These are phyloP conservation scores for Zasmidium cellare DNA, from an alignment of 2,329 filamentous ascomycete species.

Conservation along the genomic window DNA sequence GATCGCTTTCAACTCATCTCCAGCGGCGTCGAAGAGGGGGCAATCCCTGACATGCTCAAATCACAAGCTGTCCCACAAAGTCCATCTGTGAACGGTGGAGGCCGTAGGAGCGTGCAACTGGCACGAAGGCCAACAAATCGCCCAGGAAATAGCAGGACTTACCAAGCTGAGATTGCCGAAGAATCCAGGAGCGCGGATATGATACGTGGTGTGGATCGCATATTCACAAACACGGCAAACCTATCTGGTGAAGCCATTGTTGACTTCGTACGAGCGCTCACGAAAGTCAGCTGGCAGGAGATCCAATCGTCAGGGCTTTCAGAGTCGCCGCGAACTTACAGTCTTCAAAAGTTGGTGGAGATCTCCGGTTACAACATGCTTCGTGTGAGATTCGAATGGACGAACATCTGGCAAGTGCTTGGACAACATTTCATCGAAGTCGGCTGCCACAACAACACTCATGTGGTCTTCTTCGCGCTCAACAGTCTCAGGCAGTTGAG, in stretches of 20 bases:
- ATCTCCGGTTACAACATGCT: slow-evolving; percentile 99
- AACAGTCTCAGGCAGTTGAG: slow-evolving; percentile 94
- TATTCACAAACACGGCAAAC: slow-evolving; percentile 95
- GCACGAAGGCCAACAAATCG: slow-evolving; percentile 53
- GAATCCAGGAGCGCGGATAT: slow-evolving; percentile 93
- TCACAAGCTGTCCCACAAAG: slow-evolving; percentile 42
- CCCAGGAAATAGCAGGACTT: slow-evolving; percentile 41
- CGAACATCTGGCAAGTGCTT: slow-evolving; percentile 94
- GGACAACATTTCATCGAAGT: slow-evolving; percentile 98
- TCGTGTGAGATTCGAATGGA: slow-evolving; percentile 97
- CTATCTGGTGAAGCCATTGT: slow-evolving; percentile 93
- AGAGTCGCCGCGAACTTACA: slow-evolving; percentile 94
- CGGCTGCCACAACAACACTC: slow-evolving; percentile 92
- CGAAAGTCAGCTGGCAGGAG: slow-evolving; percentile 97
- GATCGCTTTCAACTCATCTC: slow-evolving; percentile 94
- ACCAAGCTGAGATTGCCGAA: slow-evolving; percentile 79
- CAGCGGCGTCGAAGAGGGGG: slow-evolving; percentile 88
- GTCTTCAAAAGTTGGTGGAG: slow-evolving; percentile 95
- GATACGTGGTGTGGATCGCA: slow-evolving; percentile 87
- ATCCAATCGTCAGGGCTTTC: slow-evolving; percentile 96
- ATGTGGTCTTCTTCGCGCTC: slow-evolving; percentile 95
- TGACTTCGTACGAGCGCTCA: slow-evolving; percentile 87
- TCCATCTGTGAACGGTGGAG: slow-evolving; percentile 15
- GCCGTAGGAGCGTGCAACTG: slow-evolving; percentile 53
- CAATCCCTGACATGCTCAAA: slow-evolving; percentile 87